A percentile compares a stretch with the other conserved stretches of the same genome.
Evolutionary conservation across 768 basidiomycete genomes (phyloP).

Genomic region (Lactarius pseudohatsudake): DNA sequence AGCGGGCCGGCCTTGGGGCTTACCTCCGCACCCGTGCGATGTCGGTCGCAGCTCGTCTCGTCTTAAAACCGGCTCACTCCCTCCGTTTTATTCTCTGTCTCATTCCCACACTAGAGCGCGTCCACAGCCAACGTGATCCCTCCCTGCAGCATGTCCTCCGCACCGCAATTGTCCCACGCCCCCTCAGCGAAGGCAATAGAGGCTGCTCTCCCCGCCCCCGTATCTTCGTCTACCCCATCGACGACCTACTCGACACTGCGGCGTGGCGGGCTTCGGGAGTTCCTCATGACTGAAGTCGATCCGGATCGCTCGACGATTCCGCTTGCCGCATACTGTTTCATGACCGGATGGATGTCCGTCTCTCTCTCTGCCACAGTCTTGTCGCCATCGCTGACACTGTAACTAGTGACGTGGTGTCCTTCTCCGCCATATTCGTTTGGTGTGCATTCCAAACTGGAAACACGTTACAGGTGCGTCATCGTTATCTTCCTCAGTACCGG

Average conservation of each 20-base stretch:
- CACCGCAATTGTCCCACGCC: background rate
- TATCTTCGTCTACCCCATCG: slow-evolving; percentile 1
- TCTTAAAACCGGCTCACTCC: background rate
- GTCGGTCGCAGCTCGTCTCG: background rate
- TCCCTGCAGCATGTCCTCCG: slow-evolving; percentile 8
- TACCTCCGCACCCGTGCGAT: background rate
- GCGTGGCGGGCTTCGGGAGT: slow-evolving; percentile 34
- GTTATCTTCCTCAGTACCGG: slow-evolving; percentile 8
- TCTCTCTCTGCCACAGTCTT: background rate
- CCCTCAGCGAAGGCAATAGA: slow-evolving; percentile 8
- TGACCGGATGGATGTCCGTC: slow-evolving; percentile 76
- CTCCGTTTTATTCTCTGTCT: background rate
- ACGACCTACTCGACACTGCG: background rate
- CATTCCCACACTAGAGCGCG: background rate
- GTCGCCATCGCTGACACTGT: background rate
- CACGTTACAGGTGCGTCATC: slow-evolving; percentile 54
- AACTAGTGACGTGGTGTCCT: slow-evolving; percentile 64
- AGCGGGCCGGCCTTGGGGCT: background rate
- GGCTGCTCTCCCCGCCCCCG: slow-evolving; percentile 18
- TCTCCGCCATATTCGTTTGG: slow-evolving; percentile 82
- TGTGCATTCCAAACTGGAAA: slow-evolving; percentile 86
- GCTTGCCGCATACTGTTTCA: slow-evolving; percentile 67
- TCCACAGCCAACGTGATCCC: background rate
- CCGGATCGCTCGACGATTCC: slow-evolving; percentile 51
- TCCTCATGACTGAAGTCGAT: slow-evolving; percentile 48